These are phyloP conservation scores for Trifolium dubium DNA, from an alignment of 306 rosid genomes.

Conservation along the genomic window DNA sequence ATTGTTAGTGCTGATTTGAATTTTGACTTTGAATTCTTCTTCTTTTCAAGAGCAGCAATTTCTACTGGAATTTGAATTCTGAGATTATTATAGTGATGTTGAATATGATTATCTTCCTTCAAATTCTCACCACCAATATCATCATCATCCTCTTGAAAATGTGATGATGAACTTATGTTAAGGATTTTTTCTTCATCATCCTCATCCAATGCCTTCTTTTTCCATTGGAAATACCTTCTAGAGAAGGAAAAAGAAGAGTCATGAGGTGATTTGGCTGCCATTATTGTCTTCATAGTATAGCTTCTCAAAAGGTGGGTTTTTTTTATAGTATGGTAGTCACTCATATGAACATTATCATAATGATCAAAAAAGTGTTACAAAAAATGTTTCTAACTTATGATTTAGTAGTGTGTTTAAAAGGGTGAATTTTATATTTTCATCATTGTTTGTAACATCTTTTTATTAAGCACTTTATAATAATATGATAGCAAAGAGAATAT, in stretches of 20 bases:
- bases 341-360: neutral
- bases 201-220: conserved; percentile 55
- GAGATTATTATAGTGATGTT: neutral
- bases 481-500: conserved; percentile 45
- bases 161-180: conserved; percentile 53
- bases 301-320: neutral
- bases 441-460: neutral
- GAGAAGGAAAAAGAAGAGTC: conserved; percentile 93
- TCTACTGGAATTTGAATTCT: conserved; percentile 33
- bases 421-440: conserved; percentile 38
- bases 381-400: neutral
- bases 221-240: conserved; percentile 76
- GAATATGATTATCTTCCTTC: neutral
- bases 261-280: conserved; percentile 73
- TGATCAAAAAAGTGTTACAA: neutral
- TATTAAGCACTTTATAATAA: conserved; percentile 42
- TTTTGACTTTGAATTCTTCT: conserved; percentile 53
- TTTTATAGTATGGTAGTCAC: neutral
- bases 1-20: conserved; percentile 57
- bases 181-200: conserved; percentile 55
- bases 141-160: conserved; percentile 40
- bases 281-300: conserved; percentile 60
- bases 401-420: neutral
- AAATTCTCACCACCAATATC: conserved; percentile 32
- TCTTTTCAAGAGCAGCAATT: conserved; percentile 4